Base-by-base conservation (phyloP, 345 rosid species). In the Pugionium cornutum region DNA sequence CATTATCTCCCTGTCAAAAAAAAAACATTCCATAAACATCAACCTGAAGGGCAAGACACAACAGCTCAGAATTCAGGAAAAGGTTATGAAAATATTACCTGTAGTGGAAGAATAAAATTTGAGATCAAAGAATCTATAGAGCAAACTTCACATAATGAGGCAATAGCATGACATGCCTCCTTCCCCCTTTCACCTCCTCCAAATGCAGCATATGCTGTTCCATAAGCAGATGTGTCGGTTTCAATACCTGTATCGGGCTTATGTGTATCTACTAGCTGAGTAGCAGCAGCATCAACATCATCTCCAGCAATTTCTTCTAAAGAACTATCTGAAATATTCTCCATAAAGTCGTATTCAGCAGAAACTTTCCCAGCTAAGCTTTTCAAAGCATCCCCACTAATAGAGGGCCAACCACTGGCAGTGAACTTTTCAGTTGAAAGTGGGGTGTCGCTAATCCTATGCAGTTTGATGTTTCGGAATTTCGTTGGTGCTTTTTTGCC, bases 91-190 rank as follows among this genome's bases (percentile, higher is more conserved):
- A 46, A 4, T 56, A 53, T 65, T 53, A 94, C 99, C 97, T 94
- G 97, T 73, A 94, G 74, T 0, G 97, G 96, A 57, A 94, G 88
- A 77, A 94, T 90, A 76, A 94, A 94, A 72, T 87, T 94, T 55
- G 99, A 90, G 72, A 94, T 94, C 70, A 94, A 82, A 39, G 91
- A 83, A 75, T 94, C 95, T 39, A 94, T 87, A 29, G 97, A 82
- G 78, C 96, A 88, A 70, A 90, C 82, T 88, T 88, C 96, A 79
- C 96, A 90, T 60, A 94, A 69, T 49, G 99, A 83, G 57, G 88
- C 86, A 76, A 94, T 90, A 53, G 97, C 96, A 83, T 84, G 91
- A 70, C 95, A 88, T 50, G 99, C 97, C 45, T 88, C 95, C 70
- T 70, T 86, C 57, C 92, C 91, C 64, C 78, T 83, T 58, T 85